Conservation (phyloP, 257 asterid genomes). For the Solanum piurae region DNA sequence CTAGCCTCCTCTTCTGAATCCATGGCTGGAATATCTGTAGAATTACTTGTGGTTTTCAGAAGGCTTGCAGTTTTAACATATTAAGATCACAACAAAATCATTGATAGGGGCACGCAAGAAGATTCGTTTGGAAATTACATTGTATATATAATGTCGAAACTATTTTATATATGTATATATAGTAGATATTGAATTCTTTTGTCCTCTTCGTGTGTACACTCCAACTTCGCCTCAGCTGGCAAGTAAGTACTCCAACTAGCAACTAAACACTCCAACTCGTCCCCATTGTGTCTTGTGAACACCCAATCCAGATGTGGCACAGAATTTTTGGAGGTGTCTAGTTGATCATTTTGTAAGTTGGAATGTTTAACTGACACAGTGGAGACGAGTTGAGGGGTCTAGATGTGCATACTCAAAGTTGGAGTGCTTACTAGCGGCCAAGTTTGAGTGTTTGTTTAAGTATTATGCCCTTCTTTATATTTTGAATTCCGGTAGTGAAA, state of each 20-base stretch:
- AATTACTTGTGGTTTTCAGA: background rate
- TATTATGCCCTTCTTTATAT: background rate
- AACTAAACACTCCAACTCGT: background rate
- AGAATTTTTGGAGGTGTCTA: background rate
- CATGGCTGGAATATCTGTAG: constrained; percentile 50
- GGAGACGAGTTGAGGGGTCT: too few relatives aligned
- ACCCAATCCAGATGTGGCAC: fast-evolving
- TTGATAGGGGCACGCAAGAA: too few relatives aligned
- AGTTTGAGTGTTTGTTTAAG: background rate
- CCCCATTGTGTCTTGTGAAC: background rate
- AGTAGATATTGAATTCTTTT: too few relatives aligned
- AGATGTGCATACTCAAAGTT: too few relatives aligned
- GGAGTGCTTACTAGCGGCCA: background rate
- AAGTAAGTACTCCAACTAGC: too few relatives aligned
- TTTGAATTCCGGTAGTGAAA: background rate
- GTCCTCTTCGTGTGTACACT: too few relatives aligned
- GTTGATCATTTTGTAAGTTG: background rate
- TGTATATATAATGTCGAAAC: too few relatives aligned
- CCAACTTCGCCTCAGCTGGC: too few relatives aligned
- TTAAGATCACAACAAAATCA: background rate
- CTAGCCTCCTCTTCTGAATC: constrained; percentile 44
- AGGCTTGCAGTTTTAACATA: background rate
- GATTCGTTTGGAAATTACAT: too few relatives aligned
- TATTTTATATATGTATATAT: too few relatives aligned
- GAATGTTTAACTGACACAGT: too few relatives aligned